These are phyloP conservation scores for Meripilus lineatus DNA, from an alignment of 1,284 basidiomycete genomes.

Conservation along the genomic window DNA sequence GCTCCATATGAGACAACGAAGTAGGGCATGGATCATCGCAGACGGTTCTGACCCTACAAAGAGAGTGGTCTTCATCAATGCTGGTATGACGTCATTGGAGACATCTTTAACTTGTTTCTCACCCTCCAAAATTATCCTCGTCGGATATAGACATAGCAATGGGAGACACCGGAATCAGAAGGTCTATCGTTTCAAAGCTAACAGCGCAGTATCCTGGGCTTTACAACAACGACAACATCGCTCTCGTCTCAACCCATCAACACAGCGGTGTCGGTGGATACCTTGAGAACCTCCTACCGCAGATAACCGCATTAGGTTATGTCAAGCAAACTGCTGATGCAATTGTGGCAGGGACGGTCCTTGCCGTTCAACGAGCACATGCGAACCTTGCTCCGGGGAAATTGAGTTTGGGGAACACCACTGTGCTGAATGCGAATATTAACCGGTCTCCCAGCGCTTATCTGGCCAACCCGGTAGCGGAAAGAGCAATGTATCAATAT, in stretches of 20 bases:
- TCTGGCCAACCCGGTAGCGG: constrained; percentile 62
- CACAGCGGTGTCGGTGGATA: constrained; percentile 82
- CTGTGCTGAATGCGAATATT: constrained; percentile 62
- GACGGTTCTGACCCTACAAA: constrained; percentile 49
- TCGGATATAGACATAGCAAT: constrained; percentile 58
- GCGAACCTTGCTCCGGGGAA: constrained; percentile 52
- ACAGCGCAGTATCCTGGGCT: constrained; percentile 53
- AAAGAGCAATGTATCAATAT: constrained; percentile 59
- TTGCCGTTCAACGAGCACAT: constrained; percentile 67
- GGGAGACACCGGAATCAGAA: constrained; percentile 76
- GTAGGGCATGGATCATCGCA: constrained; percentile 74
- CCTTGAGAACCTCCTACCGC: constrained; percentile 71
- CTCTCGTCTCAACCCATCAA: constrained; percentile 73
- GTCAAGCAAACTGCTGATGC: constrained; percentile 65
- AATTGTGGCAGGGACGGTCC: constrained; percentile 65
- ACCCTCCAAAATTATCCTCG: not conserved
- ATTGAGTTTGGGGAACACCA: constrained; percentile 64
- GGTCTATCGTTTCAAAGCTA: constrained; percentile 59
- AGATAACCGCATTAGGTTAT: constrained; percentile 72
- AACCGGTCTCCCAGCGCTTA: constrained; percentile 76
- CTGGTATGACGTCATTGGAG: constrained; percentile 41
- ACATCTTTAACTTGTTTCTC: not conserved
- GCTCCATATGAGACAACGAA: constrained; percentile 75
- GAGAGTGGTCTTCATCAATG: constrained; percentile 72
- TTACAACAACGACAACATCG: constrained; percentile 70